Evolutionary conservation across 2,329 filamentous ascomycete genomes (phyloP).

Genomic region (Coniochaeta sp.): DNA sequence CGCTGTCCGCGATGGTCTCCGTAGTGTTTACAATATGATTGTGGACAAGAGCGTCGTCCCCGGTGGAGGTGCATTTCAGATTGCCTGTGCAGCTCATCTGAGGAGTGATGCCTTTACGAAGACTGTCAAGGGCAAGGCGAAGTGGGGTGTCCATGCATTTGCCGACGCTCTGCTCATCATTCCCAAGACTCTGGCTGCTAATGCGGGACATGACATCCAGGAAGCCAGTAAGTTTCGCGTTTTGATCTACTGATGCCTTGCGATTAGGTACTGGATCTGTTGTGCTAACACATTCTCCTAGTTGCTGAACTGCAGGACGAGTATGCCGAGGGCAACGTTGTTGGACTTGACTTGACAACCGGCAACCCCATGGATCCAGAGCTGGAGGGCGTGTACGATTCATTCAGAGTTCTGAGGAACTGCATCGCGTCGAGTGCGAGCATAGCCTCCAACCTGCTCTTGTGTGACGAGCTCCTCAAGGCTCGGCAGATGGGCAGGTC

Average conservation of each 20-base stretch:
- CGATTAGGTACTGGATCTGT: background rate
- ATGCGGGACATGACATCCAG: conserved; percentile 93
- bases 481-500: conserved; percentile 84
- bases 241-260: background rate
- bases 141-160: conserved; percentile 91
- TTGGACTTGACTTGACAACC: conserved; percentile 78
- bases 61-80: conserved; percentile 90
- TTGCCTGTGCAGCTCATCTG: conserved; percentile 82
- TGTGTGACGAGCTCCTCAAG: conserved; percentile 97
- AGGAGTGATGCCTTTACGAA: conserved; percentile 80
- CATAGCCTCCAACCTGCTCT: conserved; percentile 88
- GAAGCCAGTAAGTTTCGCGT: conserved; percentile 65
- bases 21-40: conserved; percentile 99
- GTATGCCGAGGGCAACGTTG: conserved; percentile 71
- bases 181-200: conserved; percentile 93
- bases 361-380: conserved; percentile 94
- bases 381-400: conserved; percentile 89
- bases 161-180: conserved; percentile 92
- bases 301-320: conserved; percentile 86
- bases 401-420: conserved; percentile 90
- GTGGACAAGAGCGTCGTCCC: conserved; percentile 96
- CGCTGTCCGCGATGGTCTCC: conserved; percentile 86
- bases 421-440: conserved; percentile 88
- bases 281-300: conserved; percentile 23
- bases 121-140: conserved; percentile 94